phyloP scores from a whole-genome alignment of 1,139 yeast species.

The Pichia sp. region DNA sequence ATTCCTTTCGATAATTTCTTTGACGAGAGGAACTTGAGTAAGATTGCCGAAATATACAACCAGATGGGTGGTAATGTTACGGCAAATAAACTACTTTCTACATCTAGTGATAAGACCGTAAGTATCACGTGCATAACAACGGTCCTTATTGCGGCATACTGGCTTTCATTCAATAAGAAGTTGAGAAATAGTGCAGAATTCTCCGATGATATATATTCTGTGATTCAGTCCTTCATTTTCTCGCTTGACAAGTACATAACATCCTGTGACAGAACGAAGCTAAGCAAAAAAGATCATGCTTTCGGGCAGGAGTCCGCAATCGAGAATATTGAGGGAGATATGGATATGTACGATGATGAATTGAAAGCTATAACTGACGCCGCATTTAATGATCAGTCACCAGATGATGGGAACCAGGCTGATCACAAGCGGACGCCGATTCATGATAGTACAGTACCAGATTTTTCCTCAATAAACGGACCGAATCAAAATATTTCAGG shows the following conservation, averaged over 20 bases:
- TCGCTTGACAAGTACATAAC: slow-evolving; percentile 10
- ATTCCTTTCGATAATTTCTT: slow-evolving; percentile 13
- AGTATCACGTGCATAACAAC: slow-evolving; percentile 38
- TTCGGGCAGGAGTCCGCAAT: too few species aligned
- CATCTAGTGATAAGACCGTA: slow-evolving; percentile 20
- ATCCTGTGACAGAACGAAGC: not conserved
- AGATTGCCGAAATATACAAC: slow-evolving; percentile 13
- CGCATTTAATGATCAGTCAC: too few species aligned
- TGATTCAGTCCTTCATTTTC: slow-evolving; percentile 19
- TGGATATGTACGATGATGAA: too few species aligned
- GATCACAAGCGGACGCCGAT: too few species aligned
- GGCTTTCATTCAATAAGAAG: not conserved
- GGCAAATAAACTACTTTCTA: slow-evolving; percentile 7
- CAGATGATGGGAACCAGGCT: too few species aligned
- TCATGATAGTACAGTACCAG: too few species aligned
- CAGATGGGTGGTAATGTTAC: slow-evolving; percentile 18
- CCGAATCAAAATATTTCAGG: too few species aligned
- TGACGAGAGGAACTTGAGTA: slow-evolving; percentile 9
- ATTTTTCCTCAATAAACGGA: too few species aligned
- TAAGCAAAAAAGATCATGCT: too few species aligned
- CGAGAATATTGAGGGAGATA: too few species aligned
- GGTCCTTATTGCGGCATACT: slow-evolving; percentile 33
- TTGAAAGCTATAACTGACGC: too few species aligned
- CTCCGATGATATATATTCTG: slow-evolving; percentile 10
- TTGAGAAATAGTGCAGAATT: not conserved